Percentiles rank a stretch among this genome's conserved stretches.
phyloP scores from a whole-genome alignment of 306 rosid genomes.

The Pterocarpus macrocarpus region DNA sequence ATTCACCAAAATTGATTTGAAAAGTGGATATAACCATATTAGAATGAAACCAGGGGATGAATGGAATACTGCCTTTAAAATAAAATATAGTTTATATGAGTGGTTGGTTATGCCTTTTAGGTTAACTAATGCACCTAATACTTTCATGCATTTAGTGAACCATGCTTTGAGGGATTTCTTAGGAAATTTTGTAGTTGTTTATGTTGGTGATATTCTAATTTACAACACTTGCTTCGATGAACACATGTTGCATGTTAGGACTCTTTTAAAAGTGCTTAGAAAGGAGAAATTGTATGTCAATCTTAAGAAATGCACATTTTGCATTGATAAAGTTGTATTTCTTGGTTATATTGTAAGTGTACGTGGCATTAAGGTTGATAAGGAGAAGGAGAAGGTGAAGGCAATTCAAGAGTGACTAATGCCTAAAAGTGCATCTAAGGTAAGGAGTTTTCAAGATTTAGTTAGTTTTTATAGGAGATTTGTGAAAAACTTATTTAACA shows the following conservation, averaged over 20 bases:
- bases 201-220: background rate
- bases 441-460: background rate
- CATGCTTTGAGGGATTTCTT: background rate
- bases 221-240: no score
- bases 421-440: background rate
- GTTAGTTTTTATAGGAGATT: background rate
- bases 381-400: background rate
- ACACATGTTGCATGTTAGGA: no score
- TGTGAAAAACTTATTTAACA: no score
- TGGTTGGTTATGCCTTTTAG: background rate
- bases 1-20: background rate
- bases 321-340: no score
- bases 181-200: background rate
- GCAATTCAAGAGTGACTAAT: background rate
- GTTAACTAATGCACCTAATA: background rate
- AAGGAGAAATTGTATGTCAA: no score
- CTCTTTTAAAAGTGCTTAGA: no score
- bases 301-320: background rate
- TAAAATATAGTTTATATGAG: no score
- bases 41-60: no score
- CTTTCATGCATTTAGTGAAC: background rate
- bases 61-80: no score
- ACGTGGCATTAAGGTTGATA: background rate
- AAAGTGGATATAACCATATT: no score
- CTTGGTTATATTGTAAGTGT: no score